Conservation (phyloP, 2,329 filamentous ascomycete genomes). For the Sclerotinia subarctica region DNA sequence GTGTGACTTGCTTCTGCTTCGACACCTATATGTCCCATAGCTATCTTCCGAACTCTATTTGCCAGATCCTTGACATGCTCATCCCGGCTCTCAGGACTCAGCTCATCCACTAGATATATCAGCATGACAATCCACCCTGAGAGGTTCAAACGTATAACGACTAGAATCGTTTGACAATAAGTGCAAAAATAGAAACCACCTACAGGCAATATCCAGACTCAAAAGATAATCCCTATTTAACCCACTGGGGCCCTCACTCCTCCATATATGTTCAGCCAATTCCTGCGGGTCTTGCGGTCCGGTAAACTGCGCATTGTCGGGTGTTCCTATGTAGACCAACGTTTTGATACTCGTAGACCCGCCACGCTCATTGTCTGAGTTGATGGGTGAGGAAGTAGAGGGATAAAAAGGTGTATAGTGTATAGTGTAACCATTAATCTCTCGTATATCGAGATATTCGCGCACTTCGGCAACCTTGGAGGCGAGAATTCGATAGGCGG, state of each 20-base stretch:
- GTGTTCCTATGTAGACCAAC: slow-evolving; percentile 92
- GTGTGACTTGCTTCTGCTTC: slow-evolving; percentile 25
- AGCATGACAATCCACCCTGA: not conserved
- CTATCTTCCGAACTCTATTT: slow-evolving; percentile 63
- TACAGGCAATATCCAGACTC: slow-evolving; percentile 65
- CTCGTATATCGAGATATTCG: slow-evolving; percentile 88
- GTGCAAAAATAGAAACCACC: not conserved
- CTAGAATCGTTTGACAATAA: not conserved
- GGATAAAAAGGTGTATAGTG: slow-evolving; percentile 83
- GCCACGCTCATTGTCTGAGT: too few species aligned
- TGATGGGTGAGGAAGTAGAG: slow-evolving; percentile 34
- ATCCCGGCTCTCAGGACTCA: slow-evolving; percentile 77
- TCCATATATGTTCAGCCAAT: slow-evolving; percentile 77
- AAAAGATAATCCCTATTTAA: slow-evolving; percentile 88
- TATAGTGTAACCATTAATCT: slow-evolving; percentile 96
- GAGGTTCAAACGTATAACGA: not conserved
- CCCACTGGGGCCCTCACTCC: slow-evolving; percentile 77
- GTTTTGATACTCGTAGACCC: slow-evolving; percentile 43
- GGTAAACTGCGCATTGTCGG: slow-evolving; percentile 87
- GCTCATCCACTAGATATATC: slow-evolving; percentile 50
- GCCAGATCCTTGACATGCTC: slow-evolving; percentile 82
- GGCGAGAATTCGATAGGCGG: slow-evolving; percentile 79
- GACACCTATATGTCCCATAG: slow-evolving; percentile 38
- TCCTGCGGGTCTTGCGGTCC: slow-evolving; percentile 75
- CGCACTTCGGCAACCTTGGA: slow-evolving; percentile 75